Conservation (phyloP, 164 flowering plant genomes). For the Nymphaea thermarum region DNA sequence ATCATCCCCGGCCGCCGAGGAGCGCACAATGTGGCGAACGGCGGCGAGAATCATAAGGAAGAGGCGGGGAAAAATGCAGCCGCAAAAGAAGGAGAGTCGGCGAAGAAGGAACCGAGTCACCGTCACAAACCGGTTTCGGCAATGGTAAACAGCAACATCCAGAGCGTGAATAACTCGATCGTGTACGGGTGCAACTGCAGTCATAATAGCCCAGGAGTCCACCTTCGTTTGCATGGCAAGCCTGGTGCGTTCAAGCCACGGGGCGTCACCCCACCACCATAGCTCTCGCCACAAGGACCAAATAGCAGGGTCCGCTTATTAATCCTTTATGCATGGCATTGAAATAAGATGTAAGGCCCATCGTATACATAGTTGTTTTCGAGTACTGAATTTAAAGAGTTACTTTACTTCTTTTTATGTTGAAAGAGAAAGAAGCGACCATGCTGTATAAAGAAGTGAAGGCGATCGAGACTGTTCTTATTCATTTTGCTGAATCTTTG, state of each 20-base stretch:
- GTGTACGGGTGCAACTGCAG: constrained; percentile 21
- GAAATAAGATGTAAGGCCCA: too few species aligned
- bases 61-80: constrained; percentile 6
- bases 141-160: constrained; percentile 62
- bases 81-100: constrained; percentile 6
- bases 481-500: too few species aligned
- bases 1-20: constrained; percentile 13
- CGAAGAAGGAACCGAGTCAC: constrained; percentile 3
- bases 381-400: too few species aligned
- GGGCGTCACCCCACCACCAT: too few species aligned
- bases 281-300: too few species aligned
- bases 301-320: too few species aligned
- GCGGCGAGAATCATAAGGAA: constrained; percentile 10
- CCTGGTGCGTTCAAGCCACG: background rate
- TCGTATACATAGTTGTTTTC: too few species aligned
- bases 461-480: too few species aligned
- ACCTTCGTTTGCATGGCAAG: constrained; percentile 33
- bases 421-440: too few species aligned
- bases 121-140: constrained; percentile 21
- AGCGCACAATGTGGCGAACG: constrained; percentile 5
- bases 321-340: too few species aligned
- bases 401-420: too few species aligned
- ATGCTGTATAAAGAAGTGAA: too few species aligned
- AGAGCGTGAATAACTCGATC: constrained; percentile 53
- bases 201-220: constrained; percentile 56